Conservation (phyloP, 768 basidiomycete species). For the Mycena indigotica region DNA sequence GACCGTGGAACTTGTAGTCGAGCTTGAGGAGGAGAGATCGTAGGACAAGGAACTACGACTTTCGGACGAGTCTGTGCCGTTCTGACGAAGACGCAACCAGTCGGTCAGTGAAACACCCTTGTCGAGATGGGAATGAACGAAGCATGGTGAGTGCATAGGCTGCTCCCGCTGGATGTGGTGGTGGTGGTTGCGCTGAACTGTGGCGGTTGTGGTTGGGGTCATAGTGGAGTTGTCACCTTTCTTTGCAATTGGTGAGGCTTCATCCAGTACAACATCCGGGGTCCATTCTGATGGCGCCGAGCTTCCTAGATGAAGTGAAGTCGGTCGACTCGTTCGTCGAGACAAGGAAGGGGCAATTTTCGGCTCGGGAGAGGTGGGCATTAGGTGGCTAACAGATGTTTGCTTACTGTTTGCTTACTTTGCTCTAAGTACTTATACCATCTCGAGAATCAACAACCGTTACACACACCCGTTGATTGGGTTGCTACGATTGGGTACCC, state of each 20-base stretch:
- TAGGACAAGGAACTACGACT: conserved; percentile 20
- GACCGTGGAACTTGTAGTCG: conserved; percentile 30
- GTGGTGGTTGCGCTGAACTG: conserved; percentile 23
- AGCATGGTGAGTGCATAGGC: conserved; percentile 75
- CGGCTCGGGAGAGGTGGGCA: conserved; percentile 19
- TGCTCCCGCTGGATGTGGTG: conserved; percentile 31
- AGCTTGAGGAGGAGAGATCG: conserved; percentile 24
- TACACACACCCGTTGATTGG: neutral
- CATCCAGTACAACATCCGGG: conserved; percentile 46
- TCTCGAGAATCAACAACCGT: neutral
- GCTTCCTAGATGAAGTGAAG: conserved; percentile 46
- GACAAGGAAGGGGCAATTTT: conserved; percentile 40
- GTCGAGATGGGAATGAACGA: conserved; percentile 91
- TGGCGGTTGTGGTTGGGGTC: conserved; percentile 25
- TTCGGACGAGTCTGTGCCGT: conserved; percentile 28
- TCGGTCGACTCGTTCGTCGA: conserved; percentile 45
- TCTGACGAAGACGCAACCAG: conserved; percentile 59
- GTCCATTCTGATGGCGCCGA: conserved; percentile 39
- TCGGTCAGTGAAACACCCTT: conserved; percentile 76
- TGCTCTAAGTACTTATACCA: neutral
- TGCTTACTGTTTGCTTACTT: conserved; percentile 10
- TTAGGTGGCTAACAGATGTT: conserved; percentile 19
- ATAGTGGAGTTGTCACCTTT: conserved; percentile 30
- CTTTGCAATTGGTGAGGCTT: conserved; percentile 36
- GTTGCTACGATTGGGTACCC: conserved; percentile 4